Conservation (phyloP, 108 stramenopile species). For the Fistulifera pelliculosa region DNA sequence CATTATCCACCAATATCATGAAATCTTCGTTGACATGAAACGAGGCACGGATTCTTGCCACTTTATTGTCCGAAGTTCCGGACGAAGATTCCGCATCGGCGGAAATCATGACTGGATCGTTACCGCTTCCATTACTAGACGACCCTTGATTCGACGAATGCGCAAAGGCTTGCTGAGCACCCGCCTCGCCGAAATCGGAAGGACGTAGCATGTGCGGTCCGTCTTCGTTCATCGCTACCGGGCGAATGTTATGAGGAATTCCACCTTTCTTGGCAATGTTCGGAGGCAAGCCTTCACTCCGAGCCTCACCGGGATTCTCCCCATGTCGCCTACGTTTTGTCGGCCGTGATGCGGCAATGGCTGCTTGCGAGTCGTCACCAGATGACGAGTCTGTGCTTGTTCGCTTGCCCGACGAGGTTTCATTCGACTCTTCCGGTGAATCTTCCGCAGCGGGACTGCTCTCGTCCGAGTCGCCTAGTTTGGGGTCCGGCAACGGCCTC, state of each 20-base stretch:
- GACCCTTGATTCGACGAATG: conserved; percentile 6
- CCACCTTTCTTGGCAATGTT: conserved; percentile 74
- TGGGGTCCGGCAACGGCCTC: conserved; percentile 59
- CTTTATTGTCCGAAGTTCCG: not conserved
- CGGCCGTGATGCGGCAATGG: conserved; percentile 14
- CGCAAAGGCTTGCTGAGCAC: conserved; percentile 43
- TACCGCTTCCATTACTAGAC: not conserved
- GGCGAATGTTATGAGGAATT: conserved; percentile 56
- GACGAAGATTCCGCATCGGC: conserved; percentile 5
- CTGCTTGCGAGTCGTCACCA: conserved; percentile 40
- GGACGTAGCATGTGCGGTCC: conserved; percentile 32
- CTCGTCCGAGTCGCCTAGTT: conserved; percentile 33
- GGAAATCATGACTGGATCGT: not conserved
- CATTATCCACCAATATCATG: conserved; percentile 65
- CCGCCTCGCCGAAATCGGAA: too few relatives aligned
- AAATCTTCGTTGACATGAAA: conserved; percentile 78
- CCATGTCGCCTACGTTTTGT: conserved; percentile 31
- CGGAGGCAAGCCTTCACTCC: conserved; percentile 16
- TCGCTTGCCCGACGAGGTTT: conserved; percentile 40
- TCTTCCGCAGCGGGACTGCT: conserved; percentile 39
- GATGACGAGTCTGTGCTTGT: conserved; percentile 60
- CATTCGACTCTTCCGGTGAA: conserved; percentile 30
- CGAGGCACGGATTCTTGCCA: conserved; percentile 28
- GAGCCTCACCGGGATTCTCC: not conserved
- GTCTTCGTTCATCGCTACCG: conserved; percentile 16